Conservation (phyloP, 2,329 filamentous ascomycete genomes). For the Bretziella fagacearum region DNA sequence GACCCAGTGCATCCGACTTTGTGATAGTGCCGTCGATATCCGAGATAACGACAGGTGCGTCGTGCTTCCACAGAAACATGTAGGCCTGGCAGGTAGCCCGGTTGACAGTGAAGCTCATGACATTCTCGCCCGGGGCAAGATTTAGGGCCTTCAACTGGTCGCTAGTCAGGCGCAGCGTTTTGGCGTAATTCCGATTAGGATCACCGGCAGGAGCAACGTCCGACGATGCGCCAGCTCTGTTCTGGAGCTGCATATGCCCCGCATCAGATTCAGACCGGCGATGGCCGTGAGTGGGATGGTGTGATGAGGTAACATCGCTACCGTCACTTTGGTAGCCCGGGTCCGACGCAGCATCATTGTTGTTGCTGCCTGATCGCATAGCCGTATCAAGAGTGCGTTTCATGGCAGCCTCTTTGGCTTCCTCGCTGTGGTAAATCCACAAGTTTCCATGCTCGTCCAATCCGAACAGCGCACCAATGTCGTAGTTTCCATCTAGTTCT, state of each 20-base stretch:
- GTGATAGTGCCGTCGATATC: conserved; percentile 99
- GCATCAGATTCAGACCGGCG: conserved; percentile 51
- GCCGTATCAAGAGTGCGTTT: conserved; percentile 41
- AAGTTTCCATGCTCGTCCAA: conserved; percentile 91
- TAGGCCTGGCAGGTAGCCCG: conserved; percentile 77
- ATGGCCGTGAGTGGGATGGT: conserved; percentile 26
- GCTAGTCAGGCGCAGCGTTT: conserved; percentile 85
- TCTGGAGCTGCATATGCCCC: conserved; percentile 33
- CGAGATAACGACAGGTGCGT: conserved; percentile 88
- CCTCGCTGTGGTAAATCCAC: conserved; percentile 99
- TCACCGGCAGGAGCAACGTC: conserved; percentile 48
- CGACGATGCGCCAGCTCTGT: conserved; percentile 30
- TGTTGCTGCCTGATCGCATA: conserved; percentile 30
- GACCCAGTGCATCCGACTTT: conserved; percentile 86
- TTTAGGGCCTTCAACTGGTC: conserved; percentile 80
- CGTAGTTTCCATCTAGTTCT: conserved; percentile 85
- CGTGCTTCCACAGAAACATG: conserved; percentile 87
- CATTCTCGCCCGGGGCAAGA: conserved; percentile 71
- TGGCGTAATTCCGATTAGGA: conserved; percentile 78
- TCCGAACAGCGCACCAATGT: conserved; percentile 87
- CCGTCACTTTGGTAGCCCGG: conserved; percentile 92
- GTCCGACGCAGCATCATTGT: conserved; percentile 73
- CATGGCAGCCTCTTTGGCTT: conserved; percentile 79
- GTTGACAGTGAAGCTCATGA: conserved; percentile 93
- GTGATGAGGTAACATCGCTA: conserved; percentile 34